Percentiles rank a stretch among this genome's conserved stretches.
These are phyloP conservation scores for Reutealis trisperma DNA, from an alignment of 345 rosid species.

Conservation along the genomic window DNA sequence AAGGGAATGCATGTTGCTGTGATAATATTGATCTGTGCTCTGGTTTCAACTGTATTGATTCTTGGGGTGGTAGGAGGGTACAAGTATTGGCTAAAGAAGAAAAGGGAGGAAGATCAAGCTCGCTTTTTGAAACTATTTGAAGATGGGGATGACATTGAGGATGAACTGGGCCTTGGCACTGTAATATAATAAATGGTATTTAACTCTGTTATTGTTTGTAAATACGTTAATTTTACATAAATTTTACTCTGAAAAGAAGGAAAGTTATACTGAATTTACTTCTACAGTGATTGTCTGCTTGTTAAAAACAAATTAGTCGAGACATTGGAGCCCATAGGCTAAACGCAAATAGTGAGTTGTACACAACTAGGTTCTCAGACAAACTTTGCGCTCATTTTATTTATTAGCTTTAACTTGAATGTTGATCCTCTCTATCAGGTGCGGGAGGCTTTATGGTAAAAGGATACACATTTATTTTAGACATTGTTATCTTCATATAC, in stretches of 20 bases:
- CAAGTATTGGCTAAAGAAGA: constrained; percentile 72
- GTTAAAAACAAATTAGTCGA: neutral
- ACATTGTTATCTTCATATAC: neutral
- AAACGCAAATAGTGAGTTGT: too few species aligned
- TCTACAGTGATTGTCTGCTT: neutral
- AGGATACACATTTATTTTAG: too few species aligned
- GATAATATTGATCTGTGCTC: constrained; percentile 41
- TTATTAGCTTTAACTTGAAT: too few species aligned
- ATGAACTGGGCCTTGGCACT: constrained; percentile 64
- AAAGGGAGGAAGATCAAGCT: constrained; percentile 83
- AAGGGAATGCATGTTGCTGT: constrained; percentile 46
- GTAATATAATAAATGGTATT: constrained; percentile 25
- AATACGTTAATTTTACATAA: constrained; percentile 25
- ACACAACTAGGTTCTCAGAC: too few species aligned
- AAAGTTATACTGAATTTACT: neutral
- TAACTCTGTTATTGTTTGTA: constrained; percentile 30
- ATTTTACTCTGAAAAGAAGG: constrained; percentile 22
- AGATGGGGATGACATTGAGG: constrained; percentile 86
- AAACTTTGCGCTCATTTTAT: too few species aligned
- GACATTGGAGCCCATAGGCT: neutral
- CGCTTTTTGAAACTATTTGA: constrained; percentile 83
- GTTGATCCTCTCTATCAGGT: too few species aligned
- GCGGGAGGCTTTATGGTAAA: too few species aligned
- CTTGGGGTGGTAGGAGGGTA: constrained; percentile 42
- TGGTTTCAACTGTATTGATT: constrained; percentile 38